Percentiles rank a stretch among this genome's conserved stretches.
phyloP scores from a whole-genome alignment of 495 filamentous ascomycete species.

The Usnea hakonensis region DNA sequence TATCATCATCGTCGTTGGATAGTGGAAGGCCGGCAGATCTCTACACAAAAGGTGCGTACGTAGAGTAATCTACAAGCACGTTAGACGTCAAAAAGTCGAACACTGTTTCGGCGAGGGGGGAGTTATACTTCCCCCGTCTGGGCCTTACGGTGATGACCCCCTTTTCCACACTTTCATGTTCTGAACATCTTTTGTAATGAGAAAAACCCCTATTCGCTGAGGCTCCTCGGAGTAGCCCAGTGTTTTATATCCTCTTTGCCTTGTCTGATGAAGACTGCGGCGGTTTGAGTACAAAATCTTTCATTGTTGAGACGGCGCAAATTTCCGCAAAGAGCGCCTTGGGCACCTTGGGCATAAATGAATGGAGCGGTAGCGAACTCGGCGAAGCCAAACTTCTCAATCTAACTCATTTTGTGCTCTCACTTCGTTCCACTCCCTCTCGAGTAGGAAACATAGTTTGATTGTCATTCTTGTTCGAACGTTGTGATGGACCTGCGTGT shows the following conservation, averaged over 20 bases:
- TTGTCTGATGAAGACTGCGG: no score
- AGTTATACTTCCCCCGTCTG: neutral
- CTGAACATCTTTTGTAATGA: neutral
- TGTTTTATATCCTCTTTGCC: neutral
- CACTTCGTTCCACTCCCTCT: no score
- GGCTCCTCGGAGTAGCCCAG: neutral
- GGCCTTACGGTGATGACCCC: neutral
- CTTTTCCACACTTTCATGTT: neutral
- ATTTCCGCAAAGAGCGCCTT: no score
- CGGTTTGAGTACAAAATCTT: no score
- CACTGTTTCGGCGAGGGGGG: neutral
- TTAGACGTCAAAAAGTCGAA: slow-evolving; percentile 1
- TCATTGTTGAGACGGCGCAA: no score
- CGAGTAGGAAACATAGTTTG: no score
- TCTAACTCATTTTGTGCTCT: no score
- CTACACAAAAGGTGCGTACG: neutral
- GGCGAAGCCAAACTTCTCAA: no score
- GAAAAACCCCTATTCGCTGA: neutral
- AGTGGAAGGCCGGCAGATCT: neutral
- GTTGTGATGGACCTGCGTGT: no score
- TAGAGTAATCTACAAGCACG: neutral
- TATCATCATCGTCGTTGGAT: neutral
- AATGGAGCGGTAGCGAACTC: no score
- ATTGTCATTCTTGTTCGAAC: no score
- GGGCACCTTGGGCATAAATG: no score